Evolutionary conservation across 768 basidiomycete species (phyloP).

Genomic region (Rhizopogon vinicolor): DNA sequence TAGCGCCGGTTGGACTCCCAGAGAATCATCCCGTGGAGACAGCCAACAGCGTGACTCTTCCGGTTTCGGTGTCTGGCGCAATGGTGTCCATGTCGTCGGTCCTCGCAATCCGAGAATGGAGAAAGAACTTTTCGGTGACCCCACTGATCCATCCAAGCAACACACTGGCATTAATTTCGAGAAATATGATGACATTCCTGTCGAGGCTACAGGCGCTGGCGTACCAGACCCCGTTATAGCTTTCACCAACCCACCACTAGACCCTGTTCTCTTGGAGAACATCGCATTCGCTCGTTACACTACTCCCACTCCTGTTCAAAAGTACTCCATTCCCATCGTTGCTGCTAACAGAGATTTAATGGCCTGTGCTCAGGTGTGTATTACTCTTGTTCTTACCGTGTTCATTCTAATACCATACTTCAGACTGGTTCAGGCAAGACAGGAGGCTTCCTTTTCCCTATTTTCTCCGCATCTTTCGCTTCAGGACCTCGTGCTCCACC

Average conservation of each 20-base stretch:
- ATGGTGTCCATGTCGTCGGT: constrained; percentile 85
- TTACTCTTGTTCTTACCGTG: constrained; percentile 9
- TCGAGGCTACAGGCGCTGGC: constrained; percentile 94
- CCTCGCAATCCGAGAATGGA: constrained; percentile 83
- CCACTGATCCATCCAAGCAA: constrained; percentile 79
- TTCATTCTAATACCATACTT: constrained; percentile 14
- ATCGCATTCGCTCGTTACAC: constrained; percentile 90
- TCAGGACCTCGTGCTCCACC: constrained; percentile 77
- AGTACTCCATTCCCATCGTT: constrained; percentile 99
- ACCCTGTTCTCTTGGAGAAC: constrained; percentile 93
- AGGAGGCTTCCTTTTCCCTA: constrained; percentile 98
- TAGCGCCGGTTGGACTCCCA: constrained; percentile 33
- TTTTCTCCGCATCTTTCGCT: constrained; percentile 88
- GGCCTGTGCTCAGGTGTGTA: constrained; percentile 85
- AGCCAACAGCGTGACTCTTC: constrained; percentile 46
- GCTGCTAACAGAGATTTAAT: constrained; percentile 85
- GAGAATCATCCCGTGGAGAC: constrained; percentile 23
- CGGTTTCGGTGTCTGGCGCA: constrained; percentile 72
- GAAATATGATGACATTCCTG: constrained; percentile 99
- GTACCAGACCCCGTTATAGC: constrained; percentile 92
- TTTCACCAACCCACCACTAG: constrained; percentile 87
- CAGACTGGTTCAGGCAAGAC: constrained; percentile 99
- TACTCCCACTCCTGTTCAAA: constrained; percentile 97
- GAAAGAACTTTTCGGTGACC: constrained; percentile 94
- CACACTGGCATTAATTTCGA: constrained; percentile 99